Evolutionary conservation across 1,284 basidiomycete species (phyloP).

Genomic region (Ceratobasidium sp.): DNA sequence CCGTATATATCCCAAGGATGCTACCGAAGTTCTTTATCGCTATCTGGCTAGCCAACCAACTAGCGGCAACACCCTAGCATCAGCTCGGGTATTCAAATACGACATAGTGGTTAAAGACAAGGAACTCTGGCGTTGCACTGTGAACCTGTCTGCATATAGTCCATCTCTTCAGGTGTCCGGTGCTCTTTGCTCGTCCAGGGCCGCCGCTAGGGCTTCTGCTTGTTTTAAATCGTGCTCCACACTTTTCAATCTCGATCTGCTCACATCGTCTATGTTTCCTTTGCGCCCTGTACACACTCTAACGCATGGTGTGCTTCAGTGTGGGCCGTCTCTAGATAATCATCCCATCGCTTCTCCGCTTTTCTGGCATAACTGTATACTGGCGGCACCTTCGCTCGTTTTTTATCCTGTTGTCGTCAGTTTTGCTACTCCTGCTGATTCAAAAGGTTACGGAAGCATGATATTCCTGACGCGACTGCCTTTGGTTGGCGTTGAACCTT

Average conservation of each 20-base stretch:
- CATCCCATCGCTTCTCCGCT: conserved; percentile 71
- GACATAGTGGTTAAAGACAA: neutral
- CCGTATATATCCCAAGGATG: conserved; percentile 69
- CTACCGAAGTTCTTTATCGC: conserved; percentile 69
- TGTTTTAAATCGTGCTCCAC: conserved; percentile 69
- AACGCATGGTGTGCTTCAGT: conserved; percentile 45
- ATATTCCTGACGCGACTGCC: conserved; percentile 75
- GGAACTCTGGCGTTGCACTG: conserved; percentile 61
- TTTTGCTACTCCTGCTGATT: conserved; percentile 50
- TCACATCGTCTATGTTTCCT: conserved; percentile 54
- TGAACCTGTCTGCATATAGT: conserved; percentile 64
- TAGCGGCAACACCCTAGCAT: conserved; percentile 16
- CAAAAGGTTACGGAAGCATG: conserved; percentile 67
- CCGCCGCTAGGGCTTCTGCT: conserved; percentile 70
- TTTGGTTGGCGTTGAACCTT: conserved; percentile 68
- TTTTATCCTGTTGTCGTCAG: conserved; percentile 72
- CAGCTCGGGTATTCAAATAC: conserved; percentile 22
- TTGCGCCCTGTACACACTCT: conserved; percentile 32
- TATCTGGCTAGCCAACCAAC: conserved; percentile 57
- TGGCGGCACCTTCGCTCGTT: conserved; percentile 53
- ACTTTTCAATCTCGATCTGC: conserved; percentile 65
- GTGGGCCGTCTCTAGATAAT: conserved; percentile 53
- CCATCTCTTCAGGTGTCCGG: conserved; percentile 64
- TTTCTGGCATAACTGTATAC: conserved; percentile 70
- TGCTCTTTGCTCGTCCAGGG: conserved; percentile 62